phyloP scores from a whole-genome alignment of 441 rosid genomes.

The Kokia cookei region DNA sequence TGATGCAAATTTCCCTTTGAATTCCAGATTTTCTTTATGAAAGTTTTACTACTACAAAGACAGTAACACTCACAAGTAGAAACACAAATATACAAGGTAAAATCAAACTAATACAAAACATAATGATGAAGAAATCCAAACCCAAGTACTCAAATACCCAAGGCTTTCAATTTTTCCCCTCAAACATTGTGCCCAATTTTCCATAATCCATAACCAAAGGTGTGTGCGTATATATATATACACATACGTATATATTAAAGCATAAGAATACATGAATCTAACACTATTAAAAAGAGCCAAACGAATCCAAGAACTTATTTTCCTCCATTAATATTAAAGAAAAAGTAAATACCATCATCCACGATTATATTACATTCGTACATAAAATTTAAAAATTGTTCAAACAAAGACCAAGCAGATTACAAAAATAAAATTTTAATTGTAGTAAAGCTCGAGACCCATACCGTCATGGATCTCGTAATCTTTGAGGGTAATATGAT shows the following conservation, averaged over 20 bases:
- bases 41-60: no score
- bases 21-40: no score
- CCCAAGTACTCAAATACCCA: no score
- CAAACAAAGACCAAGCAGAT: background rate
- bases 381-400: background rate
- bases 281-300: background rate
- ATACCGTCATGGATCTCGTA: conserved; percentile 52
- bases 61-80: no score
- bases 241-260: no score
- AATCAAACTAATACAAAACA: no score
- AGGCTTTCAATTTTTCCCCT: no score
- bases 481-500: conserved; percentile 47
- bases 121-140: no score
- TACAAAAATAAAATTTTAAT: background rate
- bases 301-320: background rate
- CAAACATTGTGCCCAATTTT: background rate
- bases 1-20: no score
- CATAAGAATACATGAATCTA: background rate
- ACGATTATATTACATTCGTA: background rate
- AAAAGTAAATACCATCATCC: background rate
- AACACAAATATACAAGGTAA: no score
- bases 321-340: background rate
- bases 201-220: background rate
- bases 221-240: no score
- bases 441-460: conserved; percentile 53